phyloP scores from a whole-genome alignment of 805 yeast genomes.

The Debaryomyces maramus region DNA sequence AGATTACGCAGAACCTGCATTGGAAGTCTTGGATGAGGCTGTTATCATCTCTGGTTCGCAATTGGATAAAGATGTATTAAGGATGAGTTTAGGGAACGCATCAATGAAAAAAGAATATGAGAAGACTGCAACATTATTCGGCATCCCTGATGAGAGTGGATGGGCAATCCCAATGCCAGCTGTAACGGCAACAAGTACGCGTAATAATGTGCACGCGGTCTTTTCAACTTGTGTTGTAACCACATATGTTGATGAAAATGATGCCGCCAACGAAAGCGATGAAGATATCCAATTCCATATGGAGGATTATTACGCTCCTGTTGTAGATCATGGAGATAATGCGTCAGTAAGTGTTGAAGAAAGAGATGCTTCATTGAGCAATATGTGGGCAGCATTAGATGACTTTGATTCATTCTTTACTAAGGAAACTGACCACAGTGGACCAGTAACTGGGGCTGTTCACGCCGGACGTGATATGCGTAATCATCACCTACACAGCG shows the following conservation, averaged over 20 bases:
- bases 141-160: conserved; percentile 92
- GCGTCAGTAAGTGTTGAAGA: conserved; percentile 55
- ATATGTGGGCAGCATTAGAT: conserved; percentile 91
- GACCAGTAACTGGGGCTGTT: conserved; percentile 3
- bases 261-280: conserved; percentile 30
- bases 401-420: conserved; percentile 88
- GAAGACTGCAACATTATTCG: conserved; percentile 84
- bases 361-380: conserved; percentile 74
- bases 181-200: conserved; percentile 79
- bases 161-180: conserved; percentile 98
- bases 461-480: conserved; percentile 8
- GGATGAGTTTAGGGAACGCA: conserved; percentile 87
- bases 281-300: conserved; percentile 54
- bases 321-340: conserved; percentile 42
- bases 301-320: conserved; percentile 53
- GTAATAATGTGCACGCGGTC: conserved; percentile 94
- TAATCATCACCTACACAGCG: conserved; percentile 43
- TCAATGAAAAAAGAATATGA: conserved; percentile 79
- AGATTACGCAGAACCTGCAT: conserved; percentile 83
- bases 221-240: conserved; percentile 74
- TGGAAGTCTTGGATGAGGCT: conserved; percentile 86
- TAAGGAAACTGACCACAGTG: conserved; percentile 31
- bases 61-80: conserved; percentile 84
- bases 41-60: conserved; percentile 85
- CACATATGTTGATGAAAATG: conserved; percentile 24